phyloP scores from a whole-genome alignment of 2,329 filamentous ascomycete species.

The Talaromyces marneffei region DNA sequence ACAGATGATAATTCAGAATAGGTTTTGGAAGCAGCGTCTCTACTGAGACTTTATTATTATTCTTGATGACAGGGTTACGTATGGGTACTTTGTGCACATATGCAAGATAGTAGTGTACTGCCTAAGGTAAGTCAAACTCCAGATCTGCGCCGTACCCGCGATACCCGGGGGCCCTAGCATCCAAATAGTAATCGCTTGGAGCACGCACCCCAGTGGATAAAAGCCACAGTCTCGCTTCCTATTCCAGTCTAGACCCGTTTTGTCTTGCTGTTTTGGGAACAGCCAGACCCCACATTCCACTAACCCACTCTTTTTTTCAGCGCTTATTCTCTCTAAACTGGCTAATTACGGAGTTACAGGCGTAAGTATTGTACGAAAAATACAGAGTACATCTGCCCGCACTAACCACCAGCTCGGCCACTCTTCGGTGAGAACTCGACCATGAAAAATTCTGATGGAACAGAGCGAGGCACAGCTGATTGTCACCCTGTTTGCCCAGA shows the following conservation, averaged over 20 bases:
- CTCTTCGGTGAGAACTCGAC: background rate
- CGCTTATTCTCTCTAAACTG: slow-evolving; percentile 16
- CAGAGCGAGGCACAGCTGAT: background rate
- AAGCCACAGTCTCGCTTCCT: slow-evolving; percentile 1
- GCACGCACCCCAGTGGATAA: slow-evolving; percentile 1
- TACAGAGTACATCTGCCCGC: slow-evolving; percentile 17
- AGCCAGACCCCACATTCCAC: slow-evolving; percentile 33
- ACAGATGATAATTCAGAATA: too few relatives aligned
- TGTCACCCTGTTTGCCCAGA: background rate
- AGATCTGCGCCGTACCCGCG: slow-evolving; percentile 13
- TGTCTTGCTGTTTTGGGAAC: background rate
- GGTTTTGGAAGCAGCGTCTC: too few relatives aligned
- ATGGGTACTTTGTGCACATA: background rate
- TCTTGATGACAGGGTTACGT: too few relatives aligned
- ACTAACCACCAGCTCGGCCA: slow-evolving; percentile 15
- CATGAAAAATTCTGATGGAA: background rate
- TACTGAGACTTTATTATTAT: too few relatives aligned
- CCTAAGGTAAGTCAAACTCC: too few relatives aligned
- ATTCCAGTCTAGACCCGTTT: background rate
- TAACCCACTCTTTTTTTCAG: slow-evolving; percentile 15
- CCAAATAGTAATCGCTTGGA: background rate
- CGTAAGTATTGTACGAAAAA: background rate
- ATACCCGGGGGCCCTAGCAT: slow-evolving; percentile 10
- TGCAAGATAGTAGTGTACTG: background rate
- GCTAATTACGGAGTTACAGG: too few relatives aligned